Base-by-base conservation (phyloP, 805 yeast genomes). In the Suhomyces sp. region DNA sequence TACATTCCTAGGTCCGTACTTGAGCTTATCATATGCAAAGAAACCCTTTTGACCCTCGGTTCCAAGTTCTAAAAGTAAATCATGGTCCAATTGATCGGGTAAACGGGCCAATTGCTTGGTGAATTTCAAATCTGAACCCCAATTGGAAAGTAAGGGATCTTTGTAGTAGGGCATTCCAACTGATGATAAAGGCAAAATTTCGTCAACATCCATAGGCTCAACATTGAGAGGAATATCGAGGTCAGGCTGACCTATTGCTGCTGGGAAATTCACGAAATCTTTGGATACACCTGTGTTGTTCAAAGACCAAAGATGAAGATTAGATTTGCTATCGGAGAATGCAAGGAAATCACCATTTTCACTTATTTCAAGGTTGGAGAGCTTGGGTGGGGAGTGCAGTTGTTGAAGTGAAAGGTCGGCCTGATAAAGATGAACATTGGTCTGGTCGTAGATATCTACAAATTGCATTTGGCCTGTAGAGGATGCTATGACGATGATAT, bases 81-180 rank as follows among this genome's bases (percentile, higher is more conserved):
- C 75, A 2, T 72, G 65, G 42, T 79, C 83, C 16, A 80, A 68
- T 9, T 61, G 60, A 9, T 60, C 59, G 0, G 88, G 80, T 4
- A 83, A 62, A 38, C 78, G 76, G 1, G 95, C 87, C 3, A 65
- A 54, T 44, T 77, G 77, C 62, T 38, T 73, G 31, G 75, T 72
- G 52, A 85, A 87, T 5, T 77, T 66, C 41, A 71, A 56, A 25
- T 81, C 80, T 1, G 70, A 52, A 0, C 91, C 83, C 88, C 90
- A 91, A 10, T 86, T 81, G 0, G 96, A 88, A 6, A 90, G 65
- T 12, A 93, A 69, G 36, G 74, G 74, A 26, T 83, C 85, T 36
- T 78, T 78, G 56, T 88, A 93, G 49, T 81, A 87, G 0, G 98
- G 98, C 76, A 93, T 64, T 7, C 96, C 97, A 2, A 93, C 68